Conservation (phyloP, 331 rosid genomes). For the Spiraea crenata region DNA sequence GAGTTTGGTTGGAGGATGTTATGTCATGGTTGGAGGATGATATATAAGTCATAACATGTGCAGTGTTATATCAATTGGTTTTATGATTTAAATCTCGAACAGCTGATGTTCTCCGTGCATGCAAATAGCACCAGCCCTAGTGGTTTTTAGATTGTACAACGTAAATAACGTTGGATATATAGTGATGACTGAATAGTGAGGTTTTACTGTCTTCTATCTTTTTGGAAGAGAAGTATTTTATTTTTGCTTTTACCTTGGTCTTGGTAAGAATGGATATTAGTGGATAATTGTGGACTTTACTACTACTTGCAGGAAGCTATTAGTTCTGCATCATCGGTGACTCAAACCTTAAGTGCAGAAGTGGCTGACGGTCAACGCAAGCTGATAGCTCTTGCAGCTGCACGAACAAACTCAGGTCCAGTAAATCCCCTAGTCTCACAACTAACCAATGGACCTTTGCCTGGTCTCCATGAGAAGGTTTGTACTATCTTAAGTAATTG, state of each 20-base stretch:
- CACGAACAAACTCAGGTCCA: constrained; percentile 62
- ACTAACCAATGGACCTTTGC: constrained; percentile 74
- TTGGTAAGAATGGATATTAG: neutral
- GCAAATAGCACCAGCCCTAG: neutral
- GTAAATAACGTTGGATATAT: neutral
- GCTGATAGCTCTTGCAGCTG: constrained; percentile 71
- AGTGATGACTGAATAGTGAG: neutral
- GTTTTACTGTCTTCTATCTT: neutral
- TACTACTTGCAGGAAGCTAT: constrained; percentile 68
- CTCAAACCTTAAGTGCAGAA: constrained; percentile 84
- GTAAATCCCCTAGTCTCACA: constrained; percentile 68
- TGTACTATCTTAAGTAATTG: constrained; percentile 9
- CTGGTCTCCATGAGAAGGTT: constrained; percentile 82
- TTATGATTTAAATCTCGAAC: neutral
- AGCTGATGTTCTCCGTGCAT: neutral
- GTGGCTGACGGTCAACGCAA: constrained; percentile 87
- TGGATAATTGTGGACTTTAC: neutral
- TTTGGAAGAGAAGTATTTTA: neutral
- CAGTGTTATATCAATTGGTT: neutral
- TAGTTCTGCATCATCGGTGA: constrained; percentile 70
- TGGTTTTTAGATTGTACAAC: neutral
- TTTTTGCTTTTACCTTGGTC: neutral
- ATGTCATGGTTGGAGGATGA: neutral
- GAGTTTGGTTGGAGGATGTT: neutral
- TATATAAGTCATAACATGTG: neutral